A percentile compares a stretch with the other conserved stretches of the same genome.
Evolutionary conservation across 1,284 basidiomycete species (phyloP).

Genomic region (Hemileia vastatrix): DNA sequence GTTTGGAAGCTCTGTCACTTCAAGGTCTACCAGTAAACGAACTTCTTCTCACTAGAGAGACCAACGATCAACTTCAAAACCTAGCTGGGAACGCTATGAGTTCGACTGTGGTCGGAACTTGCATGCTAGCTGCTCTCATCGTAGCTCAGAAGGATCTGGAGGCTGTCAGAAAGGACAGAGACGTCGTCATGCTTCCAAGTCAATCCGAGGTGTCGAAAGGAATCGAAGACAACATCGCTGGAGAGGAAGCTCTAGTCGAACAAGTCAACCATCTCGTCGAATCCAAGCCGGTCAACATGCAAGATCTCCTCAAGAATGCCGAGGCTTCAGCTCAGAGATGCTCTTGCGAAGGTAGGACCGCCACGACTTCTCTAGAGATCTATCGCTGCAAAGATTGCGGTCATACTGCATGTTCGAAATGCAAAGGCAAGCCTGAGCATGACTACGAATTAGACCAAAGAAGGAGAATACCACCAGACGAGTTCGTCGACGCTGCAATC

Average conservation of each 20-base stretch:
- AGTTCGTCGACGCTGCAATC: slow-evolving; percentile 63
- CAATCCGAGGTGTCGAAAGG: slow-evolving; percentile 39
- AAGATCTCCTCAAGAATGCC: slow-evolving; percentile 59
- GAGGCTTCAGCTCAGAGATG: slow-evolving; percentile 67
- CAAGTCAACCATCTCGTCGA: too few relatives aligned
- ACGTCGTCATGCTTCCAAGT: slow-evolving; percentile 50
- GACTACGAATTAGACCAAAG: too few relatives aligned
- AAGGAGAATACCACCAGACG: slow-evolving; percentile 55
- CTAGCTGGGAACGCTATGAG: slow-evolving; percentile 95
- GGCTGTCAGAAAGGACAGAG: too few relatives aligned
- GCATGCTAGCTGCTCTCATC: slow-evolving; percentile 71
- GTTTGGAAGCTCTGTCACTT: slow-evolving; percentile 79
- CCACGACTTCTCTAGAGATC: slow-evolving; percentile 59
- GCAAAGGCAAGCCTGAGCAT: slow-evolving; percentile 82
- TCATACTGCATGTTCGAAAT: slow-evolving; percentile 68
- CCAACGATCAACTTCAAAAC: slow-evolving; percentile 83
- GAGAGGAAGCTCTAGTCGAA: slow-evolving; percentile 57
- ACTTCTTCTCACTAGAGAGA: slow-evolving; percentile 79
- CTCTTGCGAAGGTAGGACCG: slow-evolving; percentile 74
- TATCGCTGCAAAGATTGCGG: slow-evolving; percentile 66
- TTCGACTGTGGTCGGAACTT: slow-evolving; percentile 83
- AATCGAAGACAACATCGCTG: slow-evolving; percentile 55
- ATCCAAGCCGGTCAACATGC: slow-evolving; percentile 64
- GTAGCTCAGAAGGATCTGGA: slow-evolving; percentile 57
- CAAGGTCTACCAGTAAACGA: slow-evolving; percentile 88